Evolutionary conservation across 306 rosid genomes (phyloP).

Genomic region (Carpinus viminea): DNA sequence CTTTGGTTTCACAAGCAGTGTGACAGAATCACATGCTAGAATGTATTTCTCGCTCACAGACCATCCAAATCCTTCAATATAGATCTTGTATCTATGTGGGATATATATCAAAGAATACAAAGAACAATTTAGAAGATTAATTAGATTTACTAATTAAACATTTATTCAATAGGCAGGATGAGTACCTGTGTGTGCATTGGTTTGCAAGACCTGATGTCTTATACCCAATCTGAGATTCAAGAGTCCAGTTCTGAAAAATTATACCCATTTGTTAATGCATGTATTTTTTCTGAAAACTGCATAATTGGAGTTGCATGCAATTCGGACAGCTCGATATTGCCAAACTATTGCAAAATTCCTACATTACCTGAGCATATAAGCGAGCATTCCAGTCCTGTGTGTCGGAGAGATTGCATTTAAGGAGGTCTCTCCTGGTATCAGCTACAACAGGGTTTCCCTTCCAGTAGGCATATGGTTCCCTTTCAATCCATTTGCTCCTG

Average conservation of each 20-base stretch:
- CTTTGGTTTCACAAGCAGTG: constrained; percentile 28
- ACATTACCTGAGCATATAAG: constrained; percentile 36
- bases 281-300: no score
- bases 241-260: constrained; percentile 41
- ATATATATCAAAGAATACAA: background rate
- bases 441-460: constrained; percentile 47
- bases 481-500: constrained; percentile 36
- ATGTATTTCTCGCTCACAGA: constrained; percentile 51
- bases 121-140: no score
- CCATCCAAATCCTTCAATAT: constrained; percentile 50
- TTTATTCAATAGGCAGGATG: no score
- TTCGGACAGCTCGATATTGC: no score
- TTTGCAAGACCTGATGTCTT: constrained; percentile 35
- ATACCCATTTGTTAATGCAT: background rate
- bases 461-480: constrained; percentile 54
- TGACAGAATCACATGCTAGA: constrained; percentile 41
- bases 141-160: background rate
- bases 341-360: no score
- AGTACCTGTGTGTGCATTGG: constrained; percentile 45
- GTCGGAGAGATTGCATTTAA: constrained; percentile 42
- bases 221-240: constrained; percentile 36
- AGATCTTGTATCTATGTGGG: constrained; percentile 40
- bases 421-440: constrained; percentile 38
- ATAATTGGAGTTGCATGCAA: no score
- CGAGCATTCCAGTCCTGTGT: constrained; percentile 52